Evolutionary conservation across 192 early-diverging fungal species (phyloP).

Genomic region (Entomortierella chlamydospora): DNA sequence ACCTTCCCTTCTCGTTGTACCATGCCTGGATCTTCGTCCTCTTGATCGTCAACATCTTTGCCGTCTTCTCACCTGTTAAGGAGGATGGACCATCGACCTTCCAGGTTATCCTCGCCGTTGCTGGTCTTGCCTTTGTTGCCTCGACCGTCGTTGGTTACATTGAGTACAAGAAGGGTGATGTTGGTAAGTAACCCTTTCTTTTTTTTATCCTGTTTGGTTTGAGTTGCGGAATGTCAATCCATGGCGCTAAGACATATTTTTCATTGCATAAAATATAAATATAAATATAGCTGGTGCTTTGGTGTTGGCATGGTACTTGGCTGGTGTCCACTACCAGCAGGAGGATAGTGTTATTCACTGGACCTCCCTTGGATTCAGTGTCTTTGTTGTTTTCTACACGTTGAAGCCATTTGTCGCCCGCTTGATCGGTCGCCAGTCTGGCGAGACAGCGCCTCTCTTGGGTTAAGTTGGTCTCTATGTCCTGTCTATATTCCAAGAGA

Average conservation of each 20-base stretch:
- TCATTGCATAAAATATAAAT: neutral
- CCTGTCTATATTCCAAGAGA: too few relatives aligned
- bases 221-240: neutral
- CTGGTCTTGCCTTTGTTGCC: constrained; percentile 65
- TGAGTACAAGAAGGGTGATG: constrained; percentile 69
- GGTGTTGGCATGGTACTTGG: constrained; percentile 68
- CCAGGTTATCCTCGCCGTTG: constrained; percentile 59
- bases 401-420: constrained; percentile 53
- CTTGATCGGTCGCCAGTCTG: constrained; percentile 37
- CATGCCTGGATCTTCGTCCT: constrained; percentile 74
- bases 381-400: constrained; percentile 58
- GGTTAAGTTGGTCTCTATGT: constrained; percentile 55
- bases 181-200: constrained; percentile 45
- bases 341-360: constrained; percentile 59
- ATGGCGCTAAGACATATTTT: neutral
- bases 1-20: constrained; percentile 77
- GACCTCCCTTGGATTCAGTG: constrained; percentile 59
- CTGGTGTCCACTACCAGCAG: constrained; percentile 63
- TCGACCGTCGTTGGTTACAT: constrained; percentile 71
- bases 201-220: neutral
- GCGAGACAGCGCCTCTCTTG: constrained; percentile 64
- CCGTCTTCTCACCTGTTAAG: constrained; percentile 61
- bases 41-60: constrained; percentile 69
- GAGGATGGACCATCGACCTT: constrained; percentile 58
- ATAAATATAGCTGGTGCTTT: constrained; percentile 63